Conservation (phyloP, 257 asterid species). For the Solanum virginianum region DNA sequence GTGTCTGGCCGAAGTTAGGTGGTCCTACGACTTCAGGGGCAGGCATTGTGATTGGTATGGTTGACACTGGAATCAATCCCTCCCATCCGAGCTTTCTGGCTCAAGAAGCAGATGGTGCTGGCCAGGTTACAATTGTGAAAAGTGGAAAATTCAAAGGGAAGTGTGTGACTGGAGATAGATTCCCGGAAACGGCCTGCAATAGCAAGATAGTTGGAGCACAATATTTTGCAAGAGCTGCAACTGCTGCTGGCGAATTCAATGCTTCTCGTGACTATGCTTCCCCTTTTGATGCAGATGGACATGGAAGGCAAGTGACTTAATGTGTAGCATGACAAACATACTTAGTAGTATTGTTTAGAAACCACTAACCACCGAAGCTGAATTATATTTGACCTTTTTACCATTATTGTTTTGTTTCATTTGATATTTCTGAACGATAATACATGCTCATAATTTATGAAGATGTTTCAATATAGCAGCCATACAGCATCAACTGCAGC, state of each 20-base stretch:
- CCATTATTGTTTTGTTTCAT: neutral
- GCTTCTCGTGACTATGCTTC: slow-evolving; percentile 42
- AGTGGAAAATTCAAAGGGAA: slow-evolving; percentile 38
- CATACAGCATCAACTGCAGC: slow-evolving; percentile 77
- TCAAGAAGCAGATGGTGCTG: neutral
- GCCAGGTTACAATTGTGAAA: neutral
- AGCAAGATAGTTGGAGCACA: slow-evolving; percentile 61
- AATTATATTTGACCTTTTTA: neutral
- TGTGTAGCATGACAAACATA: neutral
- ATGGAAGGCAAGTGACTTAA: slow-evolving; percentile 46
- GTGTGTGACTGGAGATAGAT: slow-evolving; percentile 33
- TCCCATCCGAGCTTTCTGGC: slow-evolving; percentile 44
- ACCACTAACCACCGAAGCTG: neutral
- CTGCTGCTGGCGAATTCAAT: slow-evolving; percentile 46
- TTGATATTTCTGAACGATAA: neutral
- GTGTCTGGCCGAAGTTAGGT: slow-evolving; percentile 51
- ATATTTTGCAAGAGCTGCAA: slow-evolving; percentile 56
- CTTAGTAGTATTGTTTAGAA: neutral
- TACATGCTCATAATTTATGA: neutral
- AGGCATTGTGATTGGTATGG: slow-evolving; percentile 54
- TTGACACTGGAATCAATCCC: slow-evolving; percentile 67
- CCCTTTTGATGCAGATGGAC: slow-evolving; percentile 71
- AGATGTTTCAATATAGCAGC: slow-evolving; percentile 22
- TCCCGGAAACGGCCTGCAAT: slow-evolving; percentile 44
- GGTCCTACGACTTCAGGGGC: slow-evolving; percentile 37